Base-by-base conservation (phyloP, 805 yeast genomes). In the Ogataea populi-albae region DNA sequence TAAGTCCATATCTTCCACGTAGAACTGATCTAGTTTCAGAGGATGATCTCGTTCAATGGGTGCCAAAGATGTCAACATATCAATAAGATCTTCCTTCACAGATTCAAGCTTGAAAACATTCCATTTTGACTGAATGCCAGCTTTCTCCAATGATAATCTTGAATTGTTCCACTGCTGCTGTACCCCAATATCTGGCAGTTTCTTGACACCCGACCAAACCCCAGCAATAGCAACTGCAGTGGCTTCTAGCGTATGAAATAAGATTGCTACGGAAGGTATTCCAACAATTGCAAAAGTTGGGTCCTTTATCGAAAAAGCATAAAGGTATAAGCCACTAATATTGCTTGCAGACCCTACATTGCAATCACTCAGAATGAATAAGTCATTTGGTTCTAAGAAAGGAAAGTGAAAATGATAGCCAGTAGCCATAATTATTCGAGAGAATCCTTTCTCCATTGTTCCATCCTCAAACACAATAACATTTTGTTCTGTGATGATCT, bases 401-500 rank as follows among this genome's bases (percentile, higher is more conserved):
- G 77, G 75, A 42, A 61, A 63, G 44, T 69, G 63, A 40, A 61
- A 65, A 40, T 68, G 71, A 44, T 70, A 75, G 1, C 81, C 81
- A 0, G 81, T 74, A 8, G 78, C 70, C 38, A 69, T 62, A 2
- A 74, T 42, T 12, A 75, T 55, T 27, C 54, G 54, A 46, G 72
- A 78, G 36, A 64, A 51, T 12, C 33, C 41, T 2, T 55, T 10
- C 21, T 27, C 41, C 10, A 37, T 38, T 11, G 69, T 43, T 8
- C 67, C 71, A 38, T 64, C 66, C 3, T 34, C 50, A 20, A 68
- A 57, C 25, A 41, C 29, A 52, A 55, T 56, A 4, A 51, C 26
- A 1, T 54, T 61, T 4, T 64, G 46, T 26, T 68, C 55, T 12
- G 52, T 54, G 5, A 68, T 54, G 7, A 73, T 68, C 15, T 68